Evolutionary conservation across 345 rosid genomes (phyloP), one percentile per base, ranked within the genome.

Genomic region (Populus alba): DNA sequence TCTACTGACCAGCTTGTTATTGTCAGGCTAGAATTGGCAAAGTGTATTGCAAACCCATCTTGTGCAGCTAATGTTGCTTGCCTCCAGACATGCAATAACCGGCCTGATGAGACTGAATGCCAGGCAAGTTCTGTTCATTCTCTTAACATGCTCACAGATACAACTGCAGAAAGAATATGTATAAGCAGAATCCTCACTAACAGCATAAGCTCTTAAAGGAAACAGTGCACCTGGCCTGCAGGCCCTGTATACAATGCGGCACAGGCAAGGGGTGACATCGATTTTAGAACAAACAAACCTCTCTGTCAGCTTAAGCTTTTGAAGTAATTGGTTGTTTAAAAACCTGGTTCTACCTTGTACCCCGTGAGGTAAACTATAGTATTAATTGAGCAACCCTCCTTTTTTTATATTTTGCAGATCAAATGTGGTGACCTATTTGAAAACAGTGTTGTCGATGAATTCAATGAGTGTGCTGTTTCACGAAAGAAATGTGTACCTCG

Each of bases 51-150:
- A 57, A 92, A 96, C 80, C 97, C 98, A 15, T 84, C 87, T n/a
- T 96, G 99, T 78, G 99, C 98, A 61, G 97, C 99, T 12, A 92
- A 90, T 74, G 80, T 96, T 66, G 97, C 97, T 76, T 96, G 99
- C 83, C 95, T 96, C 73, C 97, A 96, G 81, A 96, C 98, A 38
- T 95, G 98, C 88, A 93, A 95, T 76, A 83, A 95, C 86, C 91
- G 95, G 25, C 99, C 99, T 9, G 98, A 95, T 79, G 98, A 93
- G 83, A 89, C 92, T 47, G 97, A 93, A 85, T 96, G 97, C 87
- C 99, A 95, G 98, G 99, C 93, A 80, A 57, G 85, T 73, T 83
- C 73, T 72, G 11, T 47, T 39, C 41, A 23, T 65, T 43, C 70
- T 47, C n/a, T 68, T 41, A 8, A 31, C 31, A 39, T 29, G 41